Evolutionary conservation across 176 grass and related monocot species (phyloP).

Genomic region (Carex pumila): DNA sequence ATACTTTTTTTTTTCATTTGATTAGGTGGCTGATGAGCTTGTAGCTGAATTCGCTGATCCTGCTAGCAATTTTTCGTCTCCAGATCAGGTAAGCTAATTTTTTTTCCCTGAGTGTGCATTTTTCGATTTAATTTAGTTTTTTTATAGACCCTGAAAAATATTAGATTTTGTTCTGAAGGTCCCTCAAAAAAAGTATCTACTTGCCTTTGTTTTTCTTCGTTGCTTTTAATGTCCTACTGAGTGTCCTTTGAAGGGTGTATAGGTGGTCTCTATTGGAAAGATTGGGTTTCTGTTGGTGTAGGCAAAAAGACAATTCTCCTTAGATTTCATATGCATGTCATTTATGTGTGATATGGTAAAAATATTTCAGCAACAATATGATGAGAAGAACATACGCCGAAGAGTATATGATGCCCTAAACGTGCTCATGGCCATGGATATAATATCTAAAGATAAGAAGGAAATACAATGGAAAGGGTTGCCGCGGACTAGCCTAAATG

Average conservation of each 20-base stretch:
- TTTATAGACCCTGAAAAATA: not conserved
- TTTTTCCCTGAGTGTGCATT: not conserved
- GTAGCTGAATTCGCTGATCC: constrained; percentile 88
- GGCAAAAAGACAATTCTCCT: constrained; percentile 14
- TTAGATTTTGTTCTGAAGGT: not conserved
- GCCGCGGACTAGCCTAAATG: constrained; percentile 74
- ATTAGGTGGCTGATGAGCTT: constrained; percentile 93
- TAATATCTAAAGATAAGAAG: constrained; percentile 99
- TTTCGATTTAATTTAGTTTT: not conserved
- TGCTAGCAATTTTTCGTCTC: constrained; percentile 50
- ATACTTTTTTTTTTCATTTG: not conserved
- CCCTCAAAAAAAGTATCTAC: not conserved
- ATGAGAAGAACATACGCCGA: constrained; percentile 98
- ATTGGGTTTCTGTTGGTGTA: constrained; percentile 5
- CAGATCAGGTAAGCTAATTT: constrained; percentile 54
- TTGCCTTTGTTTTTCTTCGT: not conserved
- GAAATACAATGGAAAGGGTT: constrained; percentile 99
- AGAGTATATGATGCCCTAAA: constrained; percentile 97
- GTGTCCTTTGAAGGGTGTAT: not conserved
- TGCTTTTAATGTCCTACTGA: not conserved
- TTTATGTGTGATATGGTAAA: constrained; percentile 23
- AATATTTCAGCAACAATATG: constrained; percentile 83
- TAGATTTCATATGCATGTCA: constrained; percentile 1
- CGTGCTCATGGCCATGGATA: constrained; percentile 98
- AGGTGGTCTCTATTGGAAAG: not conserved